phyloP scores from a whole-genome alignment of 116 monocot genomes.

The Iris pallida region DNA sequence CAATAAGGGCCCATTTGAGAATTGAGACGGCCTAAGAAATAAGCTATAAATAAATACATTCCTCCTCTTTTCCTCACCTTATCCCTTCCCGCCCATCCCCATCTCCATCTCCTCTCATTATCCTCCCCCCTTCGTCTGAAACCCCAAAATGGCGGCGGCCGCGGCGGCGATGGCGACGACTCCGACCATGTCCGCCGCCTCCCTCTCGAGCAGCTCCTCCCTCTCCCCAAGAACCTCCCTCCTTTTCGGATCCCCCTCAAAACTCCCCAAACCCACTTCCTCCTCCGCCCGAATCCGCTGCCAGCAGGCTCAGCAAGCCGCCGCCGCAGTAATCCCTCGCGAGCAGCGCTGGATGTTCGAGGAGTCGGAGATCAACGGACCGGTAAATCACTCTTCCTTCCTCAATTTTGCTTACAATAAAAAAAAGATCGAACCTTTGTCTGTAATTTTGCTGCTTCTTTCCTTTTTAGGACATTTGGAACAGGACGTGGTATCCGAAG shows the following conservation, averaged over 20 bases:
- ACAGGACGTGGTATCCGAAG: conserved; percentile 95
- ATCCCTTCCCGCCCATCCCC: too few relatives aligned
- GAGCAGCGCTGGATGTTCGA: conserved; percentile 92
- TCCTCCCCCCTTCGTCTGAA: background rate
- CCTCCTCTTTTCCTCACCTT: too few relatives aligned
- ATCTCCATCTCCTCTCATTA: too few relatives aligned
- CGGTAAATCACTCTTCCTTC: conserved; percentile 28
- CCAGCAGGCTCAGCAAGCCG: conserved; percentile 21
- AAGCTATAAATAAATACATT: too few relatives aligned
- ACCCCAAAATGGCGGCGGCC: conserved; percentile 6
- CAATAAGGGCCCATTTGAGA: too few relatives aligned
- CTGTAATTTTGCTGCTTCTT: conserved; percentile 3
- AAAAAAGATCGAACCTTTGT: background rate
- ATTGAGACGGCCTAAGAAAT: too few relatives aligned
- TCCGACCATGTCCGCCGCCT: background rate
- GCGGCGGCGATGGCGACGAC: conserved; percentile 22
- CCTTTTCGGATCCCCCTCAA: background rate
- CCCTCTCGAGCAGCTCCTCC: background rate
- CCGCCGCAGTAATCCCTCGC: conserved; percentile 26
- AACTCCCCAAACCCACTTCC: background rate
- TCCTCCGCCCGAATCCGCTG: conserved; percentile 16
- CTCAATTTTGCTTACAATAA: background rate
- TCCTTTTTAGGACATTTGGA: conserved; percentile 77
- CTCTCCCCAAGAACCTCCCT: conserved; percentile 7
- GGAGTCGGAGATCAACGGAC: conserved; percentile 72